Conservation (phyloP, 2,329 filamentous ascomycete genomes). For the Botrytis paeoniae region DNA sequence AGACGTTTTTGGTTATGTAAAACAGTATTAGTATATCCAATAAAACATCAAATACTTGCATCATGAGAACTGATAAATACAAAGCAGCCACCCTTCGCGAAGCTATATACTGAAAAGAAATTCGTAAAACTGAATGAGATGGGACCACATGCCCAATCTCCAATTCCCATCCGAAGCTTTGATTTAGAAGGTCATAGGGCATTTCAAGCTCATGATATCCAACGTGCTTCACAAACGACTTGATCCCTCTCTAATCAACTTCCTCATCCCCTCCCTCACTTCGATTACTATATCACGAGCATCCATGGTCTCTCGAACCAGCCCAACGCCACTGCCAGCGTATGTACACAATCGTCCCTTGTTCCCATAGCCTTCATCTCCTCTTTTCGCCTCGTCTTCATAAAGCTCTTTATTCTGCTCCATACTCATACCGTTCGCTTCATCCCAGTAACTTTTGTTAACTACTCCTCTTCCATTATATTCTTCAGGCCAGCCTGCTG, state of each 20-base stretch:
- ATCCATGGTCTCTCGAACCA: constrained; percentile 49
- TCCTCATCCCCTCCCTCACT: constrained; percentile 10
- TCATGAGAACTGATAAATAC: background rate
- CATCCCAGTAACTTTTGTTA: constrained; percentile 51
- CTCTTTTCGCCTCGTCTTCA: constrained; percentile 45
- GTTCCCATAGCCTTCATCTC: constrained; percentile 51
- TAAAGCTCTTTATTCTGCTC: constrained; percentile 44
- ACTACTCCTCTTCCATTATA: constrained; percentile 58
- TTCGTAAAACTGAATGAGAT: background rate
- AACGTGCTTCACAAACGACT: constrained; percentile 9
- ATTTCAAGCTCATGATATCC: background rate
- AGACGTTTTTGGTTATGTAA: background rate
- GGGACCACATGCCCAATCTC: background rate
- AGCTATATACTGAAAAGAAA: background rate
- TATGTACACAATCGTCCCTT: constrained; percentile 58
- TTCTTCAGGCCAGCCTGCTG: constrained; percentile 53
- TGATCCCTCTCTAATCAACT: constrained; percentile 7
- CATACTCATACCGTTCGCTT: constrained; percentile 39
- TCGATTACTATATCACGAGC: constrained; percentile 50
- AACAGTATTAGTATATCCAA: background rate
- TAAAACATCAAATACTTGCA: background rate
- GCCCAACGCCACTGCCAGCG: constrained; percentile 59
- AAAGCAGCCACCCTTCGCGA: background rate
- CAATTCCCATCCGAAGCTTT: background rate
- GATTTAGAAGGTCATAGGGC: background rate